Evolutionary conservation across 345 rosid genomes (phyloP).

Genomic region (Sisymbrium altissimum): DNA sequence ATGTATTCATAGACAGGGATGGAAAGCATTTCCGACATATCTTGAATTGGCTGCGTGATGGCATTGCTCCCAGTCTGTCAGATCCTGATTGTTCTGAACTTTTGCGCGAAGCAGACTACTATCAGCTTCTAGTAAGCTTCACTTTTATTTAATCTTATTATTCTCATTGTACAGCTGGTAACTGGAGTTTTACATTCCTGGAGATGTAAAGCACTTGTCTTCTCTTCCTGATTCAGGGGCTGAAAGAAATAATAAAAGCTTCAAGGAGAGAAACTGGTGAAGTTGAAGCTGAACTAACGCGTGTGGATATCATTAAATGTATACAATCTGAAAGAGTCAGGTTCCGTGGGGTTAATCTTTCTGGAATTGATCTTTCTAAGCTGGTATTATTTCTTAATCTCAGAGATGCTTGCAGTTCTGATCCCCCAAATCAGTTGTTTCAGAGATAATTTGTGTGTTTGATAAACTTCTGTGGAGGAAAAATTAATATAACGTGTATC

Average conservation of each 20-base stretch:
- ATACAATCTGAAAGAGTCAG: conserved; percentile 72
- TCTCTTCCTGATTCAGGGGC: conserved; percentile 50
- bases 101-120: conserved; percentile 80
- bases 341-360: conserved; percentile 84
- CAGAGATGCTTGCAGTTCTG: conserved; percentile 6
- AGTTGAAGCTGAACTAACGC: conserved; percentile 62
- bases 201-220: neutral
- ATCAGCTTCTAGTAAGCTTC: conserved; percentile 71
- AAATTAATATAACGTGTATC: neutral
- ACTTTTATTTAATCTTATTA: neutral
- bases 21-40: conserved; percentile 85
- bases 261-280: conserved; percentile 57
- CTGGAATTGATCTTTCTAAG: conserved; percentile 91
- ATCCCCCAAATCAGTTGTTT: neutral
- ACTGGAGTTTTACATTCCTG: neutral
- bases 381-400: conserved; percentile 52
- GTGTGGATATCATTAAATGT: conserved; percentile 85
- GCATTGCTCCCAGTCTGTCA: conserved; percentile 58
- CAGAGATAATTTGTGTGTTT: too few relatives aligned
- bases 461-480: neutral
- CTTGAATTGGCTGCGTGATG: conserved; percentile 94
- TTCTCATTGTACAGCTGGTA: neutral
- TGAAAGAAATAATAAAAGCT: conserved; percentile 55
- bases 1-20: conserved; percentile 82
- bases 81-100: conserved; percentile 67